Percentiles rank a stretch among this genome's conserved stretches.
Evolutionary conservation across 345 rosid genomes (phyloP).

Genomic region (Dovyalis caffra): DNA sequence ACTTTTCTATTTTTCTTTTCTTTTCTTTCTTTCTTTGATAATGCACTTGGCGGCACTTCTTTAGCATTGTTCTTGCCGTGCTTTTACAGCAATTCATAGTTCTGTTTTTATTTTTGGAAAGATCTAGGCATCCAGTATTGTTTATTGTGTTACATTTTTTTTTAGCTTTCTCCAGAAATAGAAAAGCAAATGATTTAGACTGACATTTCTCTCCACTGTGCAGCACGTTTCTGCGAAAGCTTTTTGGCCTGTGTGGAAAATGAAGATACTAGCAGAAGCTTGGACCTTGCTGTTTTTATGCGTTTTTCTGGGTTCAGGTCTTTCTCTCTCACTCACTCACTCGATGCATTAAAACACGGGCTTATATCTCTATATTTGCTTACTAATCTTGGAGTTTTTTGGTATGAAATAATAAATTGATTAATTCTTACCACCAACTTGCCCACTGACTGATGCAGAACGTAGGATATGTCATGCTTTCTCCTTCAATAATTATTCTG

Average conservation of each 20-base stretch:
- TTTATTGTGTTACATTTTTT: too few relatives aligned
- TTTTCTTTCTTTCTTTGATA: too few relatives aligned
- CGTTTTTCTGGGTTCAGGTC: constrained; percentile 24
- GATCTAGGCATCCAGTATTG: too few relatives aligned
- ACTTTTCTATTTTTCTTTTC: too few relatives aligned
- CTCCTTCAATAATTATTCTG: constrained; percentile 41
- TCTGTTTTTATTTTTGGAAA: too few relatives aligned
- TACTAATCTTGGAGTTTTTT: too few relatives aligned
- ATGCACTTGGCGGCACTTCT: too few relatives aligned
- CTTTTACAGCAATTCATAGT: too few relatives aligned
- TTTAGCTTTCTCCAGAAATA: neutral
- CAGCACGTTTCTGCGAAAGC: constrained; percentile 7
- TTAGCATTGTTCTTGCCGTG: too few relatives aligned
- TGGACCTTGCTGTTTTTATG: constrained; percentile 21
- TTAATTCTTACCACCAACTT: neutral
- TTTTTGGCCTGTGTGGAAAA: constrained; percentile 18
- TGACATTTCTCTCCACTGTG: neutral
- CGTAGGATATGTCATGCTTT: constrained; percentile 20
- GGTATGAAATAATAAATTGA: too few relatives aligned
- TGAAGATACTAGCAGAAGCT: constrained; percentile 13
- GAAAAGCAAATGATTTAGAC: neutral
- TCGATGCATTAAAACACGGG: too few relatives aligned
- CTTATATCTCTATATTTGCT: too few relatives aligned
- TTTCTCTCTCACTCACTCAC: neutral
- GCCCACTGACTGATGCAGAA: constrained; percentile 24